phyloP scores from a whole-genome alignment of 495 filamentous ascomycete species.

The Talaromyces borbonicus region DNA sequence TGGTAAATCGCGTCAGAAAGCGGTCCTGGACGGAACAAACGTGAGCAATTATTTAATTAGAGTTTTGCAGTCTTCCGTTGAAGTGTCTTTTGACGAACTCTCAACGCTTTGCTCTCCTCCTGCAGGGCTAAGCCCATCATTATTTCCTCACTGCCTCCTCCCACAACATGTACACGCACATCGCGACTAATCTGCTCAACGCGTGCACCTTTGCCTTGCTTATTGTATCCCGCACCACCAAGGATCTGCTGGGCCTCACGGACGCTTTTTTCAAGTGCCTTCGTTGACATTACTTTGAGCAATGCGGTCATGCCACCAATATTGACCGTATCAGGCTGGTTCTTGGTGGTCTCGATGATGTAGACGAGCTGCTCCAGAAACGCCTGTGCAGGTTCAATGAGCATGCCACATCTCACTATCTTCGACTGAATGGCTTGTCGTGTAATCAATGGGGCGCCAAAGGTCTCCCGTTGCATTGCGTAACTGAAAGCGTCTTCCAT shows the following conservation, averaged over 20 bases:
- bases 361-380: conserved; percentile 39
- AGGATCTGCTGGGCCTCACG: conserved; percentile 54
- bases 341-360: conserved; percentile 33
- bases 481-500: conserved; percentile 40
- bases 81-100: conserved; percentile 22
- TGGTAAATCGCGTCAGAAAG: too few species aligned
- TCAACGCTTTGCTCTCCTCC: conserved; percentile 31
- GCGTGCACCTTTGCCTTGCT: conserved; percentile 37
- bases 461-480: conserved; percentile 38
- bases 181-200: conserved; percentile 50
- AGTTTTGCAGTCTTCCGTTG: conserved; percentile 24
- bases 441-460: conserved; percentile 36
- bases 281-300: conserved; percentile 45
- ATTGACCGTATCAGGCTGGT: conserved; percentile 26
- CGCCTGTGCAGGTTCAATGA: conserved; percentile 40
- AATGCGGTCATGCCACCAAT: conserved; percentile 40
- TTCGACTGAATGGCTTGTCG: conserved; percentile 38
- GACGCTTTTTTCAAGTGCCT: conserved; percentile 44
- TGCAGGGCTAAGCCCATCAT: conserved; percentile 42
- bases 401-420: conserved; percentile 37
- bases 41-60: conserved; percentile 6
- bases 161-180: conserved; percentile 46
- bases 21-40: not conserved
- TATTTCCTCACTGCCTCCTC: conserved; percentile 50
- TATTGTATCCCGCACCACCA: conserved; percentile 47